phyloP scores from a whole-genome alignment of 352 stramenopile genomes.

The Pythium brachiatum region DNA sequence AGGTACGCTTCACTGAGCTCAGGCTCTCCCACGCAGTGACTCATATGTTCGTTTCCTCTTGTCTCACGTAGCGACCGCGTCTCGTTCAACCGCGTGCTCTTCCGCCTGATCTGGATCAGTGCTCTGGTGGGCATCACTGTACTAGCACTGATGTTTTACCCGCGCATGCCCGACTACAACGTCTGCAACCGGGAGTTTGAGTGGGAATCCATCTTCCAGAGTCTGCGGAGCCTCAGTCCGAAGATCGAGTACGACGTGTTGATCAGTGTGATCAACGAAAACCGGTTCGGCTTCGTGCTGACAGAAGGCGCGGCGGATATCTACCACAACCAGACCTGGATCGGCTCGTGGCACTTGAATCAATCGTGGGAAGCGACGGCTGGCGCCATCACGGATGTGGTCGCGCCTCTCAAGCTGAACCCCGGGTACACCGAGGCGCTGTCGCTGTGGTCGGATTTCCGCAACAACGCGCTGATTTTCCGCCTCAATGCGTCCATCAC shows the following conservation, averaged over 20 bases:
- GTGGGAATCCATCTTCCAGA: constrained; percentile 84
- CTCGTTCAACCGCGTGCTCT: constrained; percentile 53
- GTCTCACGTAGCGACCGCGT: constrained; percentile 32
- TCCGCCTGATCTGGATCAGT: constrained; percentile 54
- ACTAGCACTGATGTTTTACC: constrained; percentile 85
- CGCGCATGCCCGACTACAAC: constrained; percentile 85
- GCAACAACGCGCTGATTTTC: constrained; percentile 73
- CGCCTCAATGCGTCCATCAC: constrained; percentile 78
- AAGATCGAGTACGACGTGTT: constrained; percentile 87
- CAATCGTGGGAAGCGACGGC: constrained; percentile 61
- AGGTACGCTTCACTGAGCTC: constrained; percentile 9
- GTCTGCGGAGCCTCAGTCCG: constrained; percentile 61
- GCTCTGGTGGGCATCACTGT: constrained; percentile 59
- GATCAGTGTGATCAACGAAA: constrained; percentile 88
- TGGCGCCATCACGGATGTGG: constrained; percentile 75
- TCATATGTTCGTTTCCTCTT: background rate
- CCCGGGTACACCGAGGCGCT: constrained; percentile 64
- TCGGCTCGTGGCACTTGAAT: constrained; percentile 73
- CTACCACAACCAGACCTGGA: constrained; percentile 69
- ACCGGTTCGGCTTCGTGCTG: constrained; percentile 82
- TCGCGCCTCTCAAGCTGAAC: constrained; percentile 69
- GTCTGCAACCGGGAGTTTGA: constrained; percentile 89
- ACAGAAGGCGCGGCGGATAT: constrained; percentile 75
- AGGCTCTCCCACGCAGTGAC: background rate
- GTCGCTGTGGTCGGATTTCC: constrained; percentile 68